Conservation (phyloP, 257 asterid species). For the Solanum infundibuliforme region DNA sequence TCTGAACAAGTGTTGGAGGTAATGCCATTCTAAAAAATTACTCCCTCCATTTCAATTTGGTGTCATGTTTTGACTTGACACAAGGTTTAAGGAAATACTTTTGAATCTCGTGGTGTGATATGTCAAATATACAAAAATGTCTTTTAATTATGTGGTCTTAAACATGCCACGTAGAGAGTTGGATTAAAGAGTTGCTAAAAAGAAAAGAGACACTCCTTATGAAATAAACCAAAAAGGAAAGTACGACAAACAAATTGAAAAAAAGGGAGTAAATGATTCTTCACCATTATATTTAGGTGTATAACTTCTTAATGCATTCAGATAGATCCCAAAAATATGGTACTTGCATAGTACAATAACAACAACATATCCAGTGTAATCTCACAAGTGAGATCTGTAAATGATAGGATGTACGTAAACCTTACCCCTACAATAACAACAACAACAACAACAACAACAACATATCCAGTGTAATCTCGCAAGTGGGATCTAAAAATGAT, state of each 20-base stretch:
- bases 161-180: neutral
- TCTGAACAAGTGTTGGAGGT: slow-evolving; percentile 74
- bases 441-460: neutral
- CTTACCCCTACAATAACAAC: neutral
- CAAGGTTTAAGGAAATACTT: neutral
- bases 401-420: neutral
- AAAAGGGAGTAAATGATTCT: neutral
- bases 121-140: neutral
- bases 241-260: neutral
- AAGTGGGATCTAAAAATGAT: neutral
- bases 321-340: neutral
- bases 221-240: neutral
- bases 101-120: neutral
- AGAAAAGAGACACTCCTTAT: neutral
- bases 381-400: neutral
- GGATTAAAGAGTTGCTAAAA: neutral
- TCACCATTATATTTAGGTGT: neutral
- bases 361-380: neutral
- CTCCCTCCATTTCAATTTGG: neutral
- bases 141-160: neutral
- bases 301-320: neutral
- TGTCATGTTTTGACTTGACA: too few species aligned
- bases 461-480: neutral
- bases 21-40: neutral
- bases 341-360: neutral